A percentile compares a stretch with the other conserved stretches of the same genome.
These are phyloP conservation scores for Artemisia argyi DNA, from an alignment of 129 eudicot genomes.

Conservation along the genomic window DNA sequence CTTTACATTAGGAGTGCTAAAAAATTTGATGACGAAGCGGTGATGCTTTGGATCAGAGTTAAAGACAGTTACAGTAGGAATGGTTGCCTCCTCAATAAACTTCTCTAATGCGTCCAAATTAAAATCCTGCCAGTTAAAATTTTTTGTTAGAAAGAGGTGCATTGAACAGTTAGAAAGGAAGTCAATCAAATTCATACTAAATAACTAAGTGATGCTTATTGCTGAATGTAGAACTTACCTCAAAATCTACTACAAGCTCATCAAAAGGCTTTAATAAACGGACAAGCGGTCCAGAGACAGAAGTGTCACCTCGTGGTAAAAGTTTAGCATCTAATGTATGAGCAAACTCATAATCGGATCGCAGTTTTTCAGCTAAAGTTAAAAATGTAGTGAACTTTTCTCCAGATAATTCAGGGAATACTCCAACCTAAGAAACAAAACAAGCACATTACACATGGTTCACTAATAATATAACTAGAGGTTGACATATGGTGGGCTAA, in stretches of 20 bases:
- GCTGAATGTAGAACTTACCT: conserved; percentile 40
- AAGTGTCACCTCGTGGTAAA: conserved; percentile 82
- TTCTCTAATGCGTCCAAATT: conserved; percentile 63
- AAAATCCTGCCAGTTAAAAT: conserved; percentile 62
- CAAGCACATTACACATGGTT: conserved; percentile 9
- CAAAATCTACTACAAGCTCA: conserved; percentile 80
- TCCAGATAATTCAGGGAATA: conserved; percentile 88
- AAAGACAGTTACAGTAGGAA: conserved; percentile 70
- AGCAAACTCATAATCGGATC: conserved; percentile 74
- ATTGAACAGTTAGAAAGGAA: conserved; percentile 1
- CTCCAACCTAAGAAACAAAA: conserved; percentile 60
- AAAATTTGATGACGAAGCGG: conserved; percentile 75
- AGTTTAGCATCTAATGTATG: conserved; percentile 73
- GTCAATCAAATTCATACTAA: neutral
- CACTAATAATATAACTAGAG: neutral
- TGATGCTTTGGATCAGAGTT: conserved; percentile 76
- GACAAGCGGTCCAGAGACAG: conserved; percentile 62
- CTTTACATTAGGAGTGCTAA: conserved; percentile 72
- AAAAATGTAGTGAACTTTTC: conserved; percentile 62
- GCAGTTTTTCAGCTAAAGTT: conserved; percentile 70
- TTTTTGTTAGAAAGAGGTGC: neutral
- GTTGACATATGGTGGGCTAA: too few species aligned
- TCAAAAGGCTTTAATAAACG: conserved; percentile 95
- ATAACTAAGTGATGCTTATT: neutral
- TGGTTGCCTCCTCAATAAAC: conserved; percentile 70